A percentile compares a stretch with the other conserved stretches of the same genome.
Evolutionary conservation across 2,329 filamentous ascomycete genomes (phyloP).

Genomic region (Ramularia endophylla): DNA sequence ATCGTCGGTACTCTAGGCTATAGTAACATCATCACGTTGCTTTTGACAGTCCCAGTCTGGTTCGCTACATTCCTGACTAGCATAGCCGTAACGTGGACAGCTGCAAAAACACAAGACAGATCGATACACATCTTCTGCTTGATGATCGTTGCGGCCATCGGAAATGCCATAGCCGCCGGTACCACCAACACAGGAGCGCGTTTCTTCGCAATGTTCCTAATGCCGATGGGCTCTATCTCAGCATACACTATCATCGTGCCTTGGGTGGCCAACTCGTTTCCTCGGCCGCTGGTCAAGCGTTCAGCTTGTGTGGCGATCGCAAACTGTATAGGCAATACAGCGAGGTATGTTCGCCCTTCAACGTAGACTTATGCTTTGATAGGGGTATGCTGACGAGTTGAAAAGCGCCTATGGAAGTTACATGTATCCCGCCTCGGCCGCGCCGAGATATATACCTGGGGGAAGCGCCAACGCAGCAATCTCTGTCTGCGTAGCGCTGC

Average conservation of each 20-base stretch:
- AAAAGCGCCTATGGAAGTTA: constrained; percentile 29
- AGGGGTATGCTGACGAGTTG: too few species aligned
- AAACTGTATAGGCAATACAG: constrained; percentile 33
- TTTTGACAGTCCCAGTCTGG: constrained; percentile 56
- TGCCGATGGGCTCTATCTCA: constrained; percentile 19
- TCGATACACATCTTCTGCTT: constrained; percentile 51
- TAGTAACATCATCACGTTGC: constrained; percentile 48
- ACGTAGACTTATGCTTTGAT: too few species aligned
- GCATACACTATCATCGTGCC: constrained; percentile 30
- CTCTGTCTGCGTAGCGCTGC: constrained; percentile 30
- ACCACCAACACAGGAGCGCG: constrained; percentile 47
- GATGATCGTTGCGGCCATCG: constrained; percentile 47
- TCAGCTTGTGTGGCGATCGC: constrained; percentile 75
- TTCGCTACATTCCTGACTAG: constrained; percentile 51
- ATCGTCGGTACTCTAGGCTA: constrained; percentile 59
- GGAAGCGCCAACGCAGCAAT: constrained; percentile 33
- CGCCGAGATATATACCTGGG: constrained; percentile 28
- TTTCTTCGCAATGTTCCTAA: constrained; percentile 58
- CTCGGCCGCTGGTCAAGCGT: constrained; percentile 59
- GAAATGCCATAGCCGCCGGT: constrained; percentile 52
- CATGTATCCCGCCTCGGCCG: constrained; percentile 30
- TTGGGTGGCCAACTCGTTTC: constrained; percentile 20
- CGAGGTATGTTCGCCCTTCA: constrained; percentile 12
- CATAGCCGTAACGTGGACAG: constrained; percentile 50
- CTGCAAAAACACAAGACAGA: constrained; percentile 50